phyloP scores from a whole-genome alignment of 1,139 yeast species.

The Meyerozyma smithsonii region DNA sequence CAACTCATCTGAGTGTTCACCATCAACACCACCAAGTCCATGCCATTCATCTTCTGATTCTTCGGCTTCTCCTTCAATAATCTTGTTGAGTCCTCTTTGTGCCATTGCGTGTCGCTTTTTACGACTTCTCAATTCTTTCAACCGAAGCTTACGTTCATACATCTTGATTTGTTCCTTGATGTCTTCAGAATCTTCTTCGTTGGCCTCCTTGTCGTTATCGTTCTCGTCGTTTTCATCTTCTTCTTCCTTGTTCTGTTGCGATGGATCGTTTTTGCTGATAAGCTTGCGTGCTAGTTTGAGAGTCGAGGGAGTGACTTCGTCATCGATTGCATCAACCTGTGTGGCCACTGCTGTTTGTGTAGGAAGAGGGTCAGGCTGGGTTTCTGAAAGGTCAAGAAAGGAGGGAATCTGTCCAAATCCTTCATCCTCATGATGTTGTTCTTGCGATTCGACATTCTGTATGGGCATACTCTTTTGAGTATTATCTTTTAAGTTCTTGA shows the following conservation, averaged over 20 bases:
- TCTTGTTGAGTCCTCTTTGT: conserved; percentile 45
- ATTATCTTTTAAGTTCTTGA: conserved; percentile 30
- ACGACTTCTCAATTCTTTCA: conserved; percentile 33
- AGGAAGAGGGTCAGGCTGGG: conserved; percentile 13
- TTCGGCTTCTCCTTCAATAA: conserved; percentile 82
- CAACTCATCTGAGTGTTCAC: conserved; percentile 61
- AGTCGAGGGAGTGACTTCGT: conserved; percentile 24
- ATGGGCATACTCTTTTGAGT: conserved; percentile 4
- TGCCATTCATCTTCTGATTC: conserved; percentile 97
- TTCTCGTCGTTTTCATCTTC: conserved; percentile 20
- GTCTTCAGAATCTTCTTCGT: conserved; percentile 21
- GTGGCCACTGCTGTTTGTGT: conserved; percentile 4
- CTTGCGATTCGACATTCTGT: conserved; percentile 6
- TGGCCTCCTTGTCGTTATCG: conserved; percentile 19
- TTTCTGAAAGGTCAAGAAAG: conserved; percentile 19
- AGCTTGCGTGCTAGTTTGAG: conserved; percentile 22
- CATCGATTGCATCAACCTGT: conserved; percentile 17
- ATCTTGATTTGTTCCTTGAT: conserved; percentile 27
- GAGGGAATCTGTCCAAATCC: conserved; percentile 14
- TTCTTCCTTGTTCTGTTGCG: conserved; percentile 14
- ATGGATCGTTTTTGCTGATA: conserved; percentile 15
- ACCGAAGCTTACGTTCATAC: conserved; percentile 37
- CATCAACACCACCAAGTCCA: conserved; percentile 82
- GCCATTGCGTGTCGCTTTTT: conserved; percentile 46
- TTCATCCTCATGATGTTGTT: conserved; percentile 4